These are phyloP conservation scores for Eremothecium gossypii DNA, from an alignment of 1,139 yeast genomes.

Conservation along the genomic window DNA sequence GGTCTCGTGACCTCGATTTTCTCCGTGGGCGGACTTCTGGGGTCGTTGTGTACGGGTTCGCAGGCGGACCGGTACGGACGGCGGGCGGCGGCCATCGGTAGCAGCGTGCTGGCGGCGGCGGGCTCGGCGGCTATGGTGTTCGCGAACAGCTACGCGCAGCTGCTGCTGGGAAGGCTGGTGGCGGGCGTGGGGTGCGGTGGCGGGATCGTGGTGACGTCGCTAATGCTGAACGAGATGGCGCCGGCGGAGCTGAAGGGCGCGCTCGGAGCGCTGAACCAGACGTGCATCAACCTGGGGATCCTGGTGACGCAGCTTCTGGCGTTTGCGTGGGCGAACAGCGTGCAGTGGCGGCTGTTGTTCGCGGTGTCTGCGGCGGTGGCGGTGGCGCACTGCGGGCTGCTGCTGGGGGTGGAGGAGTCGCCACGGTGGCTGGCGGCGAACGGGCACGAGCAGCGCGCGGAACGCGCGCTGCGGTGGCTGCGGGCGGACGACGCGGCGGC, in stretches of 20 bases:
- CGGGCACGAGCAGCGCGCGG: slow-evolving; percentile 33
- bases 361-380: slow-evolving; percentile 52
- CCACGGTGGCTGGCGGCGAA: slow-evolving; percentile 66
- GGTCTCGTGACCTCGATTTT: slow-evolving; percentile 81
- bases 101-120: slow-evolving; percentile 46
- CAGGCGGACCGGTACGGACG: slow-evolving; percentile 68
- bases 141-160: slow-evolving; percentile 36
- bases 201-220: slow-evolving; percentile 75
- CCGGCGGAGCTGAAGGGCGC: slow-evolving; percentile 63
- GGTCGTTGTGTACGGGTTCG: slow-evolving; percentile 64
- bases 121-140: slow-evolving; percentile 61
- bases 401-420: slow-evolving; percentile 55
- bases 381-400: slow-evolving; percentile 37
- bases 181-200: slow-evolving; percentile 85
- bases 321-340: slow-evolving; percentile 51
- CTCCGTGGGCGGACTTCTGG: slow-evolving; percentile 77
- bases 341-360: slow-evolving; percentile 65
- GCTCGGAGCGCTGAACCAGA: slow-evolving; percentile 82
- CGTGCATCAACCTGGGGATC: slow-evolving; percentile 77
- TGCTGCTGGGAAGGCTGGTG: slow-evolving; percentile 63
- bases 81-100: slow-evolving; percentile 44
- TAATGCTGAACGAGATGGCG: slow-evolving; percentile 70
- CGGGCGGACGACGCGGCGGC: slow-evolving; percentile 27
- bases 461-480: slow-evolving; percentile 28
- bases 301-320: slow-evolving; percentile 70